Base-by-base conservation (phyloP, 164 flowering plant genomes). In the Annona cherimola region DNA sequence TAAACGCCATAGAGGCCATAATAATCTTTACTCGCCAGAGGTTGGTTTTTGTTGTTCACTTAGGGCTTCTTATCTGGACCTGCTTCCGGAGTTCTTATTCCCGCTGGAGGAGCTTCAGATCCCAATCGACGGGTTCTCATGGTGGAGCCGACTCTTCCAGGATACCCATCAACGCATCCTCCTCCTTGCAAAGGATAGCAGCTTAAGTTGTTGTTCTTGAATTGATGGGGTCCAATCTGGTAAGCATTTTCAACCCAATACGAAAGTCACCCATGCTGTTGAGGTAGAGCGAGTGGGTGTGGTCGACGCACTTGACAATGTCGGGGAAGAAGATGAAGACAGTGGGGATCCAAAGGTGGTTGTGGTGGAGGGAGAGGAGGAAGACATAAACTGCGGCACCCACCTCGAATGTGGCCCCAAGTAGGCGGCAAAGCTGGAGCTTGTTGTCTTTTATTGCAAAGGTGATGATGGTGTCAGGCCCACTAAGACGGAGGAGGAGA, bases 181-280 rank as follows among this genome's bases (percentile, higher is more conserved):
- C 86, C 74, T 89, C 92, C 4, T 76, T 86, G 5, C 97, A 94
- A 82, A 94, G 94, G 78, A 78, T 85, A 0, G 97, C 97, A 0
- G 98, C 98, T n/a, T 45, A 45, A 45, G 50, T 7, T 45, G 50
- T 45, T 45, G 50, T 3, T 3, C 50, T 45, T 45, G 50, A 3
- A 46, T 46, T 4, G 81, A 63, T 39, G n/a, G 4, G 66, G 63
- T 9, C 9, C 9, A n/a, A 8, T 61, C 6, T n/a, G 63, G 39
- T n/a, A n/a, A 14, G 63, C n/a, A 61, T 19, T 19, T n/a, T n/a
- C n/a, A n/a, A n/a, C n/a, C n/a, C n/a, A n/a, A n/a, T n/a, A n/a
- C 66, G 66, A 64, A 82, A 84, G 1, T 70, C 71, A 14, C 68
- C 75, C 35, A 76, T 8, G 73, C 84, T 81, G 18, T 84, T 83